phyloP scores from a whole-genome alignment of 2,329 filamentous ascomycete species.

The Aspergillus melleus region DNA sequence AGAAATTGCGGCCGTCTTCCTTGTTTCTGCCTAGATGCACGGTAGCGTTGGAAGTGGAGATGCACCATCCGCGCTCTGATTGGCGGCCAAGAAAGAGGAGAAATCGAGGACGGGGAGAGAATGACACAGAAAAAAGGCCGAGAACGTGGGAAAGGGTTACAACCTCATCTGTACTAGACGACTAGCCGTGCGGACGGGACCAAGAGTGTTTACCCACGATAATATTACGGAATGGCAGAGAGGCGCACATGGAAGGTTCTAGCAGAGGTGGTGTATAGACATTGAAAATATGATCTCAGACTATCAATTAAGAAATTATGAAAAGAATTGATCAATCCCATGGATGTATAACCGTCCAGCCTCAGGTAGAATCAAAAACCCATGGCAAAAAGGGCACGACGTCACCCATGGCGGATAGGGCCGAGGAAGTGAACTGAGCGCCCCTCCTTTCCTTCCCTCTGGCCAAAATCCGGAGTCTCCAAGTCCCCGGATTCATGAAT shows the following conservation, averaged over 20 bases:
- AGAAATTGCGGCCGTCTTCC: too few species aligned
- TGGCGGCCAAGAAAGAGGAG: background rate
- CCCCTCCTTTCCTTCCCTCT: slow-evolving; percentile 4
- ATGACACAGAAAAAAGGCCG: background rate
- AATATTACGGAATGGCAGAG: slow-evolving; percentile 13
- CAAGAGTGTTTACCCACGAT: slow-evolving; percentile 5
- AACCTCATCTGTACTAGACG: background rate
- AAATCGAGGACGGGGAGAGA: background rate
- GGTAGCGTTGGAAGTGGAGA: background rate
- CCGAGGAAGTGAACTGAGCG: slow-evolving; percentile 1
- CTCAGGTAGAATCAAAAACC: background rate
- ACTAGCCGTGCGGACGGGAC: background rate
- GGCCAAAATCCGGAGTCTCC: slow-evolving; percentile 18
- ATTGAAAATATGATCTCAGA: too few species aligned
- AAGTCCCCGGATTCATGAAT: slow-evolving; percentile 21
- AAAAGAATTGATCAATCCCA: too few species aligned
- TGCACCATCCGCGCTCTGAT: background rate
- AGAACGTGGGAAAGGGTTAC: background rate
- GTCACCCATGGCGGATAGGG: slow-evolving; percentile 8
- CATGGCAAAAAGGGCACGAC: background rate
- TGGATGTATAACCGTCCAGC: too few species aligned
- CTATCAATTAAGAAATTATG: too few species aligned
- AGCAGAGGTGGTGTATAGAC: background rate
- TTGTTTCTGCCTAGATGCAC: too few species aligned
- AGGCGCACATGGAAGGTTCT: background rate